Base-by-base conservation (phyloP, 352 stramenopile genomes). In the Poterioochromonas sp. region DNA sequence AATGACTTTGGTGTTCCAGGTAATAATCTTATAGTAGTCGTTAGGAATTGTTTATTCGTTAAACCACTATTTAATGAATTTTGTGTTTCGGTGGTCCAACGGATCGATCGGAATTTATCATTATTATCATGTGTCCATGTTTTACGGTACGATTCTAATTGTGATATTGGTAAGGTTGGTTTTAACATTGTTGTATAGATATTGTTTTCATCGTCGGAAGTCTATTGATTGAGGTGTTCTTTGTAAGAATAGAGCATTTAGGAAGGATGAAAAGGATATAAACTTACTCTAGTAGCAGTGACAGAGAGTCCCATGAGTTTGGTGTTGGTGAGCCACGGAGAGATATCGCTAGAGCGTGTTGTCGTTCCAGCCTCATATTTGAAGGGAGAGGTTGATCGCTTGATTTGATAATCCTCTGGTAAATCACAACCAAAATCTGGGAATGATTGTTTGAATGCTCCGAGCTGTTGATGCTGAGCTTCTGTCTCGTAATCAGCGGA, bases 391-490 rank as follows among this genome's bases (percentile, higher is more conserved):
- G 58, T 29, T 8, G 63, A 29, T 12, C 20, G 29, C 11, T 73
- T 29, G 20, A 29, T 73, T 15, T 43, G 34, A 15, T 47, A 40
- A 3, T 74, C 40, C 12, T 74, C 15, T 37, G 65, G 65, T 34
- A 74, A 39, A 18, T 54, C 65, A 35, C 2, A 12, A 37, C 65
- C 65, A 35, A 74, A 74, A 12, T 58, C 39, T 40, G 2, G 2
- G 1, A n/a, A 35, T 11, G 5, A 15, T 35, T 37, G 15, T 8
- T 43, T 12, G 12, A 15, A 35, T 29, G 18, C 41, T 53, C 65
- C 65, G 22, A 40, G 5, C 29, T 74, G 65, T 35, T 74, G 65
- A 34, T 74, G 65, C 43, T 74, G 65, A 3, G 39, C 37, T 74
- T 74, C 65, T 58, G 65, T 74, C 40, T 58, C 41, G 29, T 37